These are phyloP conservation scores for Biscogniauxia marginata DNA, from an alignment of 2,329 filamentous ascomycete species.

Conservation along the genomic window DNA sequence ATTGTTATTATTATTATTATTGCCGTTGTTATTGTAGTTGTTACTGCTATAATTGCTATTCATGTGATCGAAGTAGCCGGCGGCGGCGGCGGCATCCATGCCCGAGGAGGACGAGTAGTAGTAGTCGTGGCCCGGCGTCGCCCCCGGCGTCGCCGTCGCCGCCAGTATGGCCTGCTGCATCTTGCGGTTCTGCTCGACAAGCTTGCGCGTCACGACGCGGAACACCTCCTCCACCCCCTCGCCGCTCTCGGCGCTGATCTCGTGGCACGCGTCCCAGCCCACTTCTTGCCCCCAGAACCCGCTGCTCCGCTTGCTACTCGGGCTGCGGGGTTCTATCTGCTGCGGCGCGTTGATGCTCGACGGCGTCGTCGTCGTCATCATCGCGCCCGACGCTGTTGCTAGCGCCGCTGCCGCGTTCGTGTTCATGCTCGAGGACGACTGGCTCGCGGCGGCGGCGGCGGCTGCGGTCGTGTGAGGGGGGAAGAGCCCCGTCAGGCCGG, in stretches of 20 bases:
- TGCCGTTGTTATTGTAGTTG: no score
- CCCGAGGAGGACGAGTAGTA: no score
- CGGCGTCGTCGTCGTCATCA: conserved; percentile 38
- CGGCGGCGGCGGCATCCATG: conserved; percentile 18
- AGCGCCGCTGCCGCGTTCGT: background rate
- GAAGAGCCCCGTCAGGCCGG: conserved; percentile 7
- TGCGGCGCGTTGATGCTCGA: conserved; percentile 10
- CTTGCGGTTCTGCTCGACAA: conserved; percentile 63
- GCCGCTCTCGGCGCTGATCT: conserved; percentile 90
- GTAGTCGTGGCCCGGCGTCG: conserved; percentile 44
- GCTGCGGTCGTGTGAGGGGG: no score
- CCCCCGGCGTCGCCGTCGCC: conserved; percentile 52
- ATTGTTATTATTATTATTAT: no score
- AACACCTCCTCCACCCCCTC: conserved; percentile 98
- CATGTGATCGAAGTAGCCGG: conserved; percentile 50
- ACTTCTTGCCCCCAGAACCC: conserved; percentile 90
- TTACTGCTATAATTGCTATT: no score
- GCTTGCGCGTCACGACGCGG: conserved; percentile 62
- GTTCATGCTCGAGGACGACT: background rate
- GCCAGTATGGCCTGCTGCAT: conserved; percentile 58
- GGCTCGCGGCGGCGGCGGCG: background rate
- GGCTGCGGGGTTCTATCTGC: conserved; percentile 57
- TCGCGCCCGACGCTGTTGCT: conserved; percentile 11
- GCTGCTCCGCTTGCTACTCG: conserved; percentile 64
- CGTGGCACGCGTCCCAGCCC: conserved; percentile 96